Evolutionary conservation across 2,329 filamentous ascomycete genomes (phyloP).

Genomic region (Lachnellula cervina): DNA sequence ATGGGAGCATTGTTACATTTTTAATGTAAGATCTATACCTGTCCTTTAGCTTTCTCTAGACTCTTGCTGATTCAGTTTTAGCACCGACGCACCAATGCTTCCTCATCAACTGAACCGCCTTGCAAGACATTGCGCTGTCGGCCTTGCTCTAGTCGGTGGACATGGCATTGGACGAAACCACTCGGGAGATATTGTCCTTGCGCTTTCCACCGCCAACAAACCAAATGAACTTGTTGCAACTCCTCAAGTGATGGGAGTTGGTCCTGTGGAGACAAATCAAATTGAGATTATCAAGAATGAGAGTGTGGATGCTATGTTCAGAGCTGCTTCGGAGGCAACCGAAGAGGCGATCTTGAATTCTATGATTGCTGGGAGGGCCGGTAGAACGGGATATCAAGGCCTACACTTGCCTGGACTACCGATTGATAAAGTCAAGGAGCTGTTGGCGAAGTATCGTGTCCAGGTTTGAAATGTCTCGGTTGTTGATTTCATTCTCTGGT

Average conservation of each 20-base stretch:
- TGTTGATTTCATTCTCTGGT: background rate
- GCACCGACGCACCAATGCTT: constrained; percentile 55
- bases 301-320: constrained; percentile 57
- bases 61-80: constrained; percentile 5
- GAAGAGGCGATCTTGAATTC: constrained; percentile 65
- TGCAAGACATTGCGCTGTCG: constrained; percentile 57
- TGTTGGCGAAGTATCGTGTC: constrained; percentile 19
- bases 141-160: constrained; percentile 54
- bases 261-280: constrained; percentile 36
- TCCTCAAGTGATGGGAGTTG: constrained; percentile 23
- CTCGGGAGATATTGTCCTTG: constrained; percentile 63
- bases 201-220: constrained; percentile 56
- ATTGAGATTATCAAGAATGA: constrained; percentile 51
- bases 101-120: constrained; percentile 53
- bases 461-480: constrained; percentile 9
- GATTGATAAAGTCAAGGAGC: constrained; percentile 31
- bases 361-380: constrained; percentile 53
- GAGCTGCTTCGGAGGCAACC: constrained; percentile 56
- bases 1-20: constrained; percentile 58
- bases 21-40: constrained; percentile 35
- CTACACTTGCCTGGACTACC: constrained; percentile 46
- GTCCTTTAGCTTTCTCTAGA: background rate
- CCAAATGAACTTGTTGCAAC: constrained; percentile 22
- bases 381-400: constrained; percentile 50
- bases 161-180: constrained; percentile 50